Base-by-base conservation (phyloP, 2,329 filamentous ascomycete species). In the Dothideomycetes sp. region DNA sequence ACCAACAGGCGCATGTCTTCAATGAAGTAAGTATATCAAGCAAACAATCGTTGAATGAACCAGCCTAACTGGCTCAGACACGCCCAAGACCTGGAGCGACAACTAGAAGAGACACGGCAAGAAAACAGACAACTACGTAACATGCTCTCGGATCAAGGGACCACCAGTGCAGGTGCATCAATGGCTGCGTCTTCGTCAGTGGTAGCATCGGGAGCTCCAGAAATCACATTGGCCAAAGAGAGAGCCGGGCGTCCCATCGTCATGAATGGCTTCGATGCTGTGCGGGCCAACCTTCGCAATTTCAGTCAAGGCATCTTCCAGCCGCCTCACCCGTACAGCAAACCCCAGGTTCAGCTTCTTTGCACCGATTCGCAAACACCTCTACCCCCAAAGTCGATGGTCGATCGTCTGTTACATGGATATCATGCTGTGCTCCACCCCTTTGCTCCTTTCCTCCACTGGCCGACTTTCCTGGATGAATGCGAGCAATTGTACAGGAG, bases 1-100 rank as follows among this genome's bases (percentile, higher is more conserved):
- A 98, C 91, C 10, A 98, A 98, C 60, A 76, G 91, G 45, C 79
- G 91, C 47, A 98, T 98, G 91, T 96, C 91, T 13, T 96, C 89
- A 1, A 96, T 96, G 65, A 98, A 96, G 75, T 78, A 62, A 54
- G 71, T 63, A 42, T 19, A 5, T 18, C n/a, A n/a, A 10, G 32
- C 13, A 9, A 15, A n/a, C 4, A 9, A 25, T 6, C 12, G 19
- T 5, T 12, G 7, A 15, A 18, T 23, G 27, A 24, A 11, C 7
- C n/a, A 18, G 33, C 36, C 44, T 11, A 41, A 23, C 19, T 18
- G 10, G 1, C 11, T 32, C 40, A 76, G 73, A 59, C 91, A 95
- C 68, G 84, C 96, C 10, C 91, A 96, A 63, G 91, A 98, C 59
- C 71, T 98, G 18, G 89, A 96, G 64, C 91, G 86, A 62, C 88